These are phyloP conservation scores for Wickerhamomyces ciferrii DNA, from an alignment of 805 yeast genomes.

Conservation along the genomic window DNA sequence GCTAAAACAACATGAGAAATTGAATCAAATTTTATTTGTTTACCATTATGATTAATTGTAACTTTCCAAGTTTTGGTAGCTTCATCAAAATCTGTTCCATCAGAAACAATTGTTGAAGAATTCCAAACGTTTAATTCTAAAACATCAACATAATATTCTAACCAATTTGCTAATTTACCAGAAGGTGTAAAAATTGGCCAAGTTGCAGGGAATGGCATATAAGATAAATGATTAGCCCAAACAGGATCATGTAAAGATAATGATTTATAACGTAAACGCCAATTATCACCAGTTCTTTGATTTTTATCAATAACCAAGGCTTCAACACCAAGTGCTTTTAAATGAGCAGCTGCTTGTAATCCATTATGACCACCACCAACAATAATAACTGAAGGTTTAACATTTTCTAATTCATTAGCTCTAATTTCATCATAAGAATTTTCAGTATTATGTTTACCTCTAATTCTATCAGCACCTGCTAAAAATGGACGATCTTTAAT, in stretches of 20 bases:
- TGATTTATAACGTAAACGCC: constrained; percentile 40
- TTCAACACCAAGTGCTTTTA: constrained; percentile 35
- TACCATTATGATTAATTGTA: constrained; percentile 23
- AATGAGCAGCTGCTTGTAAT: constrained; percentile 34
- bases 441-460: neutral
- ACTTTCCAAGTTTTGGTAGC: constrained; percentile 27
- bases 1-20: constrained; percentile 37
- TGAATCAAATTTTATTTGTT: constrained; percentile 15
- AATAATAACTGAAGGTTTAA: constrained; percentile 35
- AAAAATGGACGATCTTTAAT: neutral
- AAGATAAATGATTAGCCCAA: constrained; percentile 36
- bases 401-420: constrained; percentile 9
- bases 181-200: constrained; percentile 37
- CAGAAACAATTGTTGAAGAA: constrained; percentile 20
- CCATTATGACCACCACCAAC: constrained; percentile 47
- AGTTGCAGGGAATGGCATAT: constrained; percentile 30
- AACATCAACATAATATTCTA: constrained; percentile 34
- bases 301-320: constrained; percentile 34
- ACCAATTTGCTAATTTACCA: constrained; percentile 39
- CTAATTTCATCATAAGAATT: neutral
- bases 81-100: constrained; percentile 27
- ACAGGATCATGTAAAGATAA: constrained; percentile 41
- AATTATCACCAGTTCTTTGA: constrained; percentile 36
- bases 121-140: constrained; percentile 36
- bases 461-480: neutral